A percentile compares a stretch with the other conserved stretches of the same genome.
These are phyloP conservation scores for Blastobotrys elegans DNA, from an alignment of 1,139 yeast genomes.

Conservation along the genomic window DNA sequence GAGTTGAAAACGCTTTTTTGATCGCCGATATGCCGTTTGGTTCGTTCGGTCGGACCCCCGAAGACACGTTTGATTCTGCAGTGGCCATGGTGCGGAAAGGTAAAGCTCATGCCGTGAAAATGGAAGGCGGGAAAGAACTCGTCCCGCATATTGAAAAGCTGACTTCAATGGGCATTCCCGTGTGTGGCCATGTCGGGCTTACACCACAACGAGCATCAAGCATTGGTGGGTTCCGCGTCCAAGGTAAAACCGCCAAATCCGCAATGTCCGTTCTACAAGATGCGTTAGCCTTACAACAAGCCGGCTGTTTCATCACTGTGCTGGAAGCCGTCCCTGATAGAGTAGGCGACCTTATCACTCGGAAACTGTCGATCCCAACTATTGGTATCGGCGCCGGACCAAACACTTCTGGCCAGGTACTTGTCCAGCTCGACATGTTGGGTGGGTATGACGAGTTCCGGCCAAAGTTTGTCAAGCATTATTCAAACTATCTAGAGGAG, in stretches of 20 bases:
- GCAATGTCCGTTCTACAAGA: slow-evolving; percentile 62
- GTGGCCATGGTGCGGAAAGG: slow-evolving; percentile 55
- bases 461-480: slow-evolving; percentile 77
- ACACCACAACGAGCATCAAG: slow-evolving; percentile 84
- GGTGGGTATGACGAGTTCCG: slow-evolving; percentile 55
- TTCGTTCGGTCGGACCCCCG: slow-evolving; percentile 59
- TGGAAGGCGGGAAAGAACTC: slow-evolving; percentile 77
- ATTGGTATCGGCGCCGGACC: slow-evolving; percentile 97
- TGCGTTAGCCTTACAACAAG: slow-evolving; percentile 62
- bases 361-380: slow-evolving; percentile 61
- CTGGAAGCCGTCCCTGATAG: slow-evolving; percentile 83
- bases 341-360: slow-evolving; percentile 63
- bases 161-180: slow-evolving; percentile 72
- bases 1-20: slow-evolving; percentile 57
- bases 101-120: slow-evolving; percentile 71
- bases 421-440: slow-evolving; percentile 78
- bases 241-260: slow-evolving; percentile 55
- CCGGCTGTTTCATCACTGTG: slow-evolving; percentile 74
- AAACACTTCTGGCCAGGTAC: slow-evolving; percentile 78
- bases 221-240: slow-evolving; percentile 83
- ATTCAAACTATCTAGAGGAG: slow-evolving; percentile 46
- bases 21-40: slow-evolving; percentile 94
- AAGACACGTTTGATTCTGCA: slow-evolving; percentile 63
- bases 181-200: slow-evolving; percentile 87
- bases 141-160: slow-evolving; percentile 46